Conservation (phyloP, 768 basidiomycete species). For the Boletus eberwhitei region DNA sequence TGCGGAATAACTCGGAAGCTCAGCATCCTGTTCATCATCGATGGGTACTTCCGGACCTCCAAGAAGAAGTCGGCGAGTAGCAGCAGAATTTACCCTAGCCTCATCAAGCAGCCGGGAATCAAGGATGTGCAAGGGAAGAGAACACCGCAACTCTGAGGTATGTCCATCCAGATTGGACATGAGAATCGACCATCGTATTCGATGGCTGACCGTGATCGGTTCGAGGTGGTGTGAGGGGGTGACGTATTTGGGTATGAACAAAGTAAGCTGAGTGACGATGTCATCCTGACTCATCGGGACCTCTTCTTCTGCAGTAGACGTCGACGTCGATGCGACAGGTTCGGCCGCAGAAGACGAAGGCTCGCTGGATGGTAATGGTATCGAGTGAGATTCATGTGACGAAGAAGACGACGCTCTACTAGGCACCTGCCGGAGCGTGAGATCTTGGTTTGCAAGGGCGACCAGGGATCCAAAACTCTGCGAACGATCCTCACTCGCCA, state of each 20-base stretch:
- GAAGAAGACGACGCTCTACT: slow-evolving; percentile 18
- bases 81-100: slow-evolving; percentile 66
- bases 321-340: slow-evolving; percentile 6
- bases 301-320: slow-evolving; percentile 12
- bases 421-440: slow-evolving; percentile 10
- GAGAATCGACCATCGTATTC: slow-evolving; percentile 75
- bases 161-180: slow-evolving; percentile 89
- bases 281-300: slow-evolving; percentile 39
- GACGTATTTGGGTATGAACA: slow-evolving; percentile 55
- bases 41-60: slow-evolving; percentile 36
- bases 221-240: slow-evolving; percentile 74
- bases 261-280: slow-evolving; percentile 55
- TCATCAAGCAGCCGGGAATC: slow-evolving; percentile 72
- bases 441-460: slow-evolving; percentile 7
- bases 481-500: slow-evolving; percentile 14
- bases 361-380: background rate
- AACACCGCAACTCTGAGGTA: slow-evolving; percentile 91
- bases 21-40: slow-evolving; percentile 57
- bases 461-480: slow-evolving; percentile 15
- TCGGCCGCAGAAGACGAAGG: slow-evolving; percentile 3
- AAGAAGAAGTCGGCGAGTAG: slow-evolving; percentile 57
- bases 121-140: slow-evolving; percentile 83
- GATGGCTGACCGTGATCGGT: slow-evolving; percentile 74
- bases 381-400: slow-evolving; percentile 8
- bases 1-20: slow-evolving; percentile 84